Evolutionary conservation across 257 asterid species (phyloP), one percentile per base, ranked within the genome.

Genomic region (Solanum microdontum): DNA sequence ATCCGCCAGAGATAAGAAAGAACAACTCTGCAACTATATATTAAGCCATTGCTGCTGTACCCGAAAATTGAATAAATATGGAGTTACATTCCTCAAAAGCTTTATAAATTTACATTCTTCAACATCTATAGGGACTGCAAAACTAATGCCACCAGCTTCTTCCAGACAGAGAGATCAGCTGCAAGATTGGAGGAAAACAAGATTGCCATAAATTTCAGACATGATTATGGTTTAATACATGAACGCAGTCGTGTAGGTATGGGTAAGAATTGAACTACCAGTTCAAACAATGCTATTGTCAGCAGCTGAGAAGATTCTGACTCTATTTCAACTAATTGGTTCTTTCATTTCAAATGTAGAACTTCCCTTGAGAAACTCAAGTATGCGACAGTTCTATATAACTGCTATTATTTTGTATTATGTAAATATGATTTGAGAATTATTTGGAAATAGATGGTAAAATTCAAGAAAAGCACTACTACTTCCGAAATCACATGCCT

Each of bases 121-220:
- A 48, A 55, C 28, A 85, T n/a, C 69, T 40, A 72, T 75, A 40
- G 66, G 64, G 28, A 79, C 85, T 26, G 85, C 69, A 28, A 80
- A 80, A 28, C 69, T 80, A 26, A 70, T 86, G 33, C 87, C 73
- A n/a, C 68, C 88, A 62, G 83, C 64, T 66, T 87, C 87, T 45
- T 14, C 90, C 92, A 36, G 92, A 91, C 85, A 89, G 89, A 73
- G 91, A 88, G 64, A 87, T 82, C 66, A 92, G 93, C 93, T 91
- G 93, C 93, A 89, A 51, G 34, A 51, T 45, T 12, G 23, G n/a
- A n/a, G n/a, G n/a, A n/a, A n/a, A n/a, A n/a, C 93, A 89, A 51
- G 34, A 51, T 45, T 12, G 23, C 19, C 66, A n/a, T 36, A 84
- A 32, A 66, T 66, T 40, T 86, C 40, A 48, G 70, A 72, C 84